Percentiles rank a stretch among this genome's conserved stretches.
These are phyloP conservation scores for Aspergillus bridgeri DNA, from an alignment of 495 filamentous ascomycete genomes.

Conservation along the genomic window DNA sequence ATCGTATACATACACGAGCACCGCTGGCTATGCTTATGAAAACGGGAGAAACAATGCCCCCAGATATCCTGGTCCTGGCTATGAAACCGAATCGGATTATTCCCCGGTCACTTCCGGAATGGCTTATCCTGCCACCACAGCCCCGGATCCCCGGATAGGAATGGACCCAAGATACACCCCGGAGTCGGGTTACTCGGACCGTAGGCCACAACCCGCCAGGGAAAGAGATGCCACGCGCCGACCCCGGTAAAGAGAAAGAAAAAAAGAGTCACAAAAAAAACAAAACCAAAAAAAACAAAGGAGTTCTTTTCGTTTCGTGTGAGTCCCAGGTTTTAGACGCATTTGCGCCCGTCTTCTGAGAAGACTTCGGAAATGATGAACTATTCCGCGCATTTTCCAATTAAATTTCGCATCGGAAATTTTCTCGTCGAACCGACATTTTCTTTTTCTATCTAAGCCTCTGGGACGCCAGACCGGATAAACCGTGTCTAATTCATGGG, in stretches of 20 bases:
- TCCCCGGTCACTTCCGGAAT: slow-evolving; percentile 44
- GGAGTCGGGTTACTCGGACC: slow-evolving; percentile 36
- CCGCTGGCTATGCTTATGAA: slow-evolving; percentile 39
- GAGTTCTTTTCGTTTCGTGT: slow-evolving; percentile 11
- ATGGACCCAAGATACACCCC: slow-evolving; percentile 49
- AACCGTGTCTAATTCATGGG: slow-evolving; percentile 22
- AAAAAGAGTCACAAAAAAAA: not conserved
- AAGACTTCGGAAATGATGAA: slow-evolving; percentile 21
- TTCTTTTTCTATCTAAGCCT: slow-evolving; percentile 14
- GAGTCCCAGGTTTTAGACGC: slow-evolving; percentile 4
- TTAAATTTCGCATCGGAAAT: slow-evolving; percentile 12
- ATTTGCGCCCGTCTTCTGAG: slow-evolving; percentile 18
- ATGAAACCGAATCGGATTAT: slow-evolving; percentile 46
- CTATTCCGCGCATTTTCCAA: slow-evolving; percentile 9
- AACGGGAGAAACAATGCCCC: slow-evolving; percentile 44
- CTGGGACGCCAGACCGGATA: slow-evolving; percentile 17
- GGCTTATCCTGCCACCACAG: slow-evolving; percentile 42
- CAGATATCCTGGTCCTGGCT: slow-evolving; percentile 45
- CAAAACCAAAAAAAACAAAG: slow-evolving; percentile 1
- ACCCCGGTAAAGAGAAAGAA: slow-evolving; percentile 25
- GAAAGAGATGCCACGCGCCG: slow-evolving; percentile 41
- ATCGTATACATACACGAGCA: slow-evolving; percentile 41
- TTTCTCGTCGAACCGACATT: slow-evolving; percentile 3
- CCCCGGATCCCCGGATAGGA: slow-evolving; percentile 47
- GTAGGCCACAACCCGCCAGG: slow-evolving; percentile 43